Base-by-base conservation (phyloP, 257 asterid genomes). In the Nicotiana sylvestris region DNA sequence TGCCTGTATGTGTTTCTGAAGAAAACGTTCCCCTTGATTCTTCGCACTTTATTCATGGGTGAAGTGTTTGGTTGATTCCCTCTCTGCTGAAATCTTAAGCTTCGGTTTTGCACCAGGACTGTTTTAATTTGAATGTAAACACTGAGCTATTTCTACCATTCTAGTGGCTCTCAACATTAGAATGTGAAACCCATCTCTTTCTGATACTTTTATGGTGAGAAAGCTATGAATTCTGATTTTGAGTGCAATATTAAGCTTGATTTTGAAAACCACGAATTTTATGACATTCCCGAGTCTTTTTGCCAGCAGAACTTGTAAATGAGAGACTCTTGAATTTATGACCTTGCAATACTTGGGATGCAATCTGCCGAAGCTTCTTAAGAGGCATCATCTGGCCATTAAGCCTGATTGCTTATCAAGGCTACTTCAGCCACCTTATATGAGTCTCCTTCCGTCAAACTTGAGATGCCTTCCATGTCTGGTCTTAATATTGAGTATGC, bases 1-100 rank as follows among this genome's bases (percentile, higher is more conserved):
- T 80, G 82, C 88, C 86, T 85, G 98, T 92, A 88, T 32, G 92
- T 82, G 30, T 5, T 85, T 80, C 68, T 81, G 10, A 32, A 21
- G 30, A 76, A 27, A 33, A 8, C 32, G 3, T 1, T 39, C 18
- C 33, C 9, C 18, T 33, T 43, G 39, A 17, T 49, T 51, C 27
- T 79, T 77, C 43, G 29, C 32, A 21, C 33, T 61, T 61, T 9
- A 61, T 61, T 61, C 66, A 9, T 21, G 32, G 32, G 66, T 61
- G 66, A 61, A 61, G 66, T 61, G 32, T 61, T 21, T 61, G 66
- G 66, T 77, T 53, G n/a, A 29, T 53, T 77, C 51, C 30, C 11
- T 55, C 30, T 49, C 11, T 10, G 10, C 35, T 9, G 56, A 46
- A 27, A n/a, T 18, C 32, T 51, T 77, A 77, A 79, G 11, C 72